Conservation (phyloP, 305 asterid species). For the Caryopteris hybrid region DNA sequence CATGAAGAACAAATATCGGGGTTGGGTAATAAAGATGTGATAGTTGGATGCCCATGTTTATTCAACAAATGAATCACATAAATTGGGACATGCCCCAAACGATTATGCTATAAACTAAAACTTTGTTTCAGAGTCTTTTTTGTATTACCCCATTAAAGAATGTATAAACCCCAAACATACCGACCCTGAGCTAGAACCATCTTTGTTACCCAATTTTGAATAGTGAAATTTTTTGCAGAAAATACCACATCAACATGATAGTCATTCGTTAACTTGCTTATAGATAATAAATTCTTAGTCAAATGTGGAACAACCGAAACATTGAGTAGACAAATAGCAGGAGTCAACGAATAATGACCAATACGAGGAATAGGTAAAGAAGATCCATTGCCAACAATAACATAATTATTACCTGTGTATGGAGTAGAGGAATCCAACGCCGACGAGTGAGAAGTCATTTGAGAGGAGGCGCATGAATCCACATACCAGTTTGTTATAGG, state of each 20-base stretch:
- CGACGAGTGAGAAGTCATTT: neutral
- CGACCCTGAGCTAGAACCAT: no score
- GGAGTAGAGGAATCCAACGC: neutral
- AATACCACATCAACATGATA: no score
- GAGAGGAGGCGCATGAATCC: neutral
- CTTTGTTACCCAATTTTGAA: no score
- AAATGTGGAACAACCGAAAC: neutral
- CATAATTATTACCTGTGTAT: neutral
- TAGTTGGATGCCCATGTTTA: no score
- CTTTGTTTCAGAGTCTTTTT: neutral
- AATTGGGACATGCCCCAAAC: no score
- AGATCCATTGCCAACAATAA: neutral
- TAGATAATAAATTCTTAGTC: neutral
- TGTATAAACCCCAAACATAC: neutral
- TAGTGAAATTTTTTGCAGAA: no score
- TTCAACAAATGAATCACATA: no score
- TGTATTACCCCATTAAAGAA: neutral
- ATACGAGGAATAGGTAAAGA: neutral
- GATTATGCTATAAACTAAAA: neutral
- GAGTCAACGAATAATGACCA: neutral
- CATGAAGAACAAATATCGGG: neutral
- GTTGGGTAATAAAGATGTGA: neutral
- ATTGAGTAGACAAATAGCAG: neutral
- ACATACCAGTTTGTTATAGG: neutral
- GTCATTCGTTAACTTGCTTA: no score